These are phyloP conservation scores for Aegilops tauschii DNA, from an alignment of 176 grass and related monocot species.

Conservation along the genomic window DNA sequence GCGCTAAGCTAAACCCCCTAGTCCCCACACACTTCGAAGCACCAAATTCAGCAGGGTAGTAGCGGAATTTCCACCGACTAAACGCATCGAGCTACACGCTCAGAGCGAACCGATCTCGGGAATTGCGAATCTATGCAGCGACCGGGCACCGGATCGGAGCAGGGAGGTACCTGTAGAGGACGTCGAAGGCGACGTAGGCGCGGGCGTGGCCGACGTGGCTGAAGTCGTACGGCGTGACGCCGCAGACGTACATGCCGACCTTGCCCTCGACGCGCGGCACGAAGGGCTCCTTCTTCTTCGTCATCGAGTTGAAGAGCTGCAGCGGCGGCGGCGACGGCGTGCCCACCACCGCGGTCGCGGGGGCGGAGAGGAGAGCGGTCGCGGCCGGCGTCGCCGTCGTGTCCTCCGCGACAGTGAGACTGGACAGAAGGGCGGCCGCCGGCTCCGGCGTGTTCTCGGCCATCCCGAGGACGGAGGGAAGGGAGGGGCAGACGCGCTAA, in stretches of 20 bases:
- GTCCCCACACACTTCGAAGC: neutral
- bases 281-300: conserved; percentile 78
- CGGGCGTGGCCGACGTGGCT: conserved; percentile 85
- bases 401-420: neutral
- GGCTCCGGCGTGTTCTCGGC: neutral
- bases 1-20: neutral
- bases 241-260: conserved; percentile 82
- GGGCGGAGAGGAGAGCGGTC: neutral
- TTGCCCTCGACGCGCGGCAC: conserved; percentile 70
- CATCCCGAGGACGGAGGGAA: neutral
- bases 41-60: neutral
- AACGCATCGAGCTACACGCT: neutral
- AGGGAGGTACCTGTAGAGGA: conserved; percentile 50
- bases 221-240: conserved; percentile 81
- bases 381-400: neutral
- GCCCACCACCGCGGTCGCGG: neutral
- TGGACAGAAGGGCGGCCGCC: neutral
- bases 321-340: conserved; percentile 20
- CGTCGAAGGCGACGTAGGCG: conserved; percentile 79
- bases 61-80: neutral
- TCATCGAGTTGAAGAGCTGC: conserved; percentile 66
- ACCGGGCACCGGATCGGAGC: conserved; percentile 1
- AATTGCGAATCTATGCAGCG: neutral
- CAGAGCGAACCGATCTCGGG: neutral
- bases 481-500: neutral